Percentiles rank a stretch among this genome's conserved stretches.
Evolutionary conservation across 164 flowering plant species (phyloP).

Genomic region (Liquidambar formosana): DNA sequence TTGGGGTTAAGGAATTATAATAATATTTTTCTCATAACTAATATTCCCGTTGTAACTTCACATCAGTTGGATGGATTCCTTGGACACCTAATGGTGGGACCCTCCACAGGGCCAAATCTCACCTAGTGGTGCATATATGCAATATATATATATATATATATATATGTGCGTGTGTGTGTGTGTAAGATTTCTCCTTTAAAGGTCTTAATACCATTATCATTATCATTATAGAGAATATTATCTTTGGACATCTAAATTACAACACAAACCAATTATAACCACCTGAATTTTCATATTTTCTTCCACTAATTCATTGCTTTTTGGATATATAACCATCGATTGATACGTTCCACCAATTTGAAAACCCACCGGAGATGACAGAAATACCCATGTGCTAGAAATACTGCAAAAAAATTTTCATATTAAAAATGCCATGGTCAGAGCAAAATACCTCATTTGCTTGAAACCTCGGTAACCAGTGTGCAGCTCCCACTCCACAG

Average conservation of each 20-base stretch:
- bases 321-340: slow-evolving; percentile 1
- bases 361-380: not conserved
- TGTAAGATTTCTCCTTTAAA: not conserved
- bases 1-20: too few relatives aligned
- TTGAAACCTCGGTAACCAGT: too few relatives aligned
- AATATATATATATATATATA: not conserved
- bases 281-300: not conserved
- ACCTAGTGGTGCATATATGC: not conserved
- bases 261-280: not conserved
- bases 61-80: slow-evolving; percentile 6
- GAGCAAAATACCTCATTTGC: not conserved
- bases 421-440: not conserved
- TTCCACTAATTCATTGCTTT: slow-evolving; percentile 1
- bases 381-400: not conserved
- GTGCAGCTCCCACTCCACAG: too few relatives aligned
- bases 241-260: not conserved
- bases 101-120: not conserved
- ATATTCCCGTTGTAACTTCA: not conserved
- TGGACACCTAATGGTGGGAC: slow-evolving; percentile 3
- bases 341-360: slow-evolving; percentile 5
- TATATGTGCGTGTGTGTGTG: too few relatives aligned
- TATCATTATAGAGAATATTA: not conserved
- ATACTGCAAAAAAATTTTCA: not conserved
- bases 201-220: slow-evolving; percentile 8
- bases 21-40: not conserved